Conservation (phyloP, 2,329 filamentous ascomycete genomes). For the Phaeosphaeria sp. region DNA sequence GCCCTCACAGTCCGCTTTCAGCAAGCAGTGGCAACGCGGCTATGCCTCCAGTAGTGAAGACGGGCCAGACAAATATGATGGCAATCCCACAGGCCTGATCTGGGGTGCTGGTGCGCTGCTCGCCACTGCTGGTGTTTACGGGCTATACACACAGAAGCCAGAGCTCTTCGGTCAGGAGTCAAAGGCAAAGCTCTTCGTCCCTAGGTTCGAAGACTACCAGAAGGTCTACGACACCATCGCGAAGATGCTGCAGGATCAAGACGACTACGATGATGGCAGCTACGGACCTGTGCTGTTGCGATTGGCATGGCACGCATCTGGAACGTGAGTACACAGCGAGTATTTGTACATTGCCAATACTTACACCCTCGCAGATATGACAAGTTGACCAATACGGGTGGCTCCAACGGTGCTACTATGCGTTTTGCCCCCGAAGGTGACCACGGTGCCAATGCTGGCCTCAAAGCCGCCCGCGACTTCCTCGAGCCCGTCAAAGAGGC, state of each 20-base stretch:
- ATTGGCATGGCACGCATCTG: constrained; percentile 92
- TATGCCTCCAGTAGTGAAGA: constrained; percentile 67
- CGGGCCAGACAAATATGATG: constrained; percentile 58
- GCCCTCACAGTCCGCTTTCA: constrained; percentile 70
- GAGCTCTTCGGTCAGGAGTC: constrained; percentile 49
- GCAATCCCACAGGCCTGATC: constrained; percentile 53
- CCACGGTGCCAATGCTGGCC: constrained; percentile 93
- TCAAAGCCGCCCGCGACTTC: constrained; percentile 87
- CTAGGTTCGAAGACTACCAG: constrained; percentile 89
- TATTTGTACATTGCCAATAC: background rate
- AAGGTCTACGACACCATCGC: constrained; percentile 92
- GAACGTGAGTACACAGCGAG: constrained; percentile 61
- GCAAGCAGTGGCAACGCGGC: constrained; percentile 78
- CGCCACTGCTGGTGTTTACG: constrained; percentile 35
- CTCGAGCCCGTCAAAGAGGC: constrained; percentile 87
- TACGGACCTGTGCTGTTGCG: constrained; percentile 91
- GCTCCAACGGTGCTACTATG: constrained; percentile 97
- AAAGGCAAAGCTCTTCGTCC: constrained; percentile 64
- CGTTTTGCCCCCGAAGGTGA: constrained; percentile 86
- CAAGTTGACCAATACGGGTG: constrained; percentile 84
- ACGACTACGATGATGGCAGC: constrained; percentile 95
- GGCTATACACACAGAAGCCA: constrained; percentile 62
- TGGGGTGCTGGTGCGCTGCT: constrained; percentile 41
- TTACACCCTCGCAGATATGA: constrained; percentile 65
- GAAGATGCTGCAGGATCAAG: constrained; percentile 79